Base-by-base conservation (phyloP, 192 early-diverging fungal genomes). In the Lobulomyces angularis region DNA sequence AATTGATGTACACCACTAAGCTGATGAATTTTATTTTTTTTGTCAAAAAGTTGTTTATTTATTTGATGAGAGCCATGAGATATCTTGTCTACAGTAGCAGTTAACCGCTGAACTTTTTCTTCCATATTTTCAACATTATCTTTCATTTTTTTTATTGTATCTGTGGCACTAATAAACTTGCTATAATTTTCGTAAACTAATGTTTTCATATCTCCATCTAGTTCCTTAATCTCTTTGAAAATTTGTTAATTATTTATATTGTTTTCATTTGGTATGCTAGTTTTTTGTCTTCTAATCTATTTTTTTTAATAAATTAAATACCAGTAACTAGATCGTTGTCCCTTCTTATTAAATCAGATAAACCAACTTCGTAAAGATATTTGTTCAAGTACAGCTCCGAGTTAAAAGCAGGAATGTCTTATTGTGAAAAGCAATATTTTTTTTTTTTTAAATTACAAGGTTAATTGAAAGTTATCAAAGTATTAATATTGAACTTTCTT, bases 181-280 rank as follows among this genome's bases (percentile, higher is more conserved):
- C 71, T 87, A 53, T 97, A 97, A 69, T 97, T 97, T 64, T 94
- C 87, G 55, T 97, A 97, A 3, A 97, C 90, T 31, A 97, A 69
- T 0, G 94, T 92, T 58, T 97, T 92, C 83, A 93, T 88, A 30
- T 90, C 84, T 8, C 88, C 86, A 53, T 97, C 88, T 40, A 97
- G 72, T 41, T 91, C 75, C 43, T 83, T 73, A 34, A 88, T 80
- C 39, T 86, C 83, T 65, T 42, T 24, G 12, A 46, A 37, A 21
- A 30, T 19, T 33, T 18, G 31, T 6, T 19, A 9, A 31, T 35
- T 11, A 28, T 17, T 9, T 14, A 8, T n/a, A 0, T 4, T 6
- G 30, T 12, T 18, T 30, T 35, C 9, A 21, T 35, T 2, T 6
- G 8, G 12, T 22, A 35, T 8, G 37, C 48, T 16, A 59, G 27